Conservation (phyloP, 129 eudicot species). For the Artemisia tridentata region DNA sequence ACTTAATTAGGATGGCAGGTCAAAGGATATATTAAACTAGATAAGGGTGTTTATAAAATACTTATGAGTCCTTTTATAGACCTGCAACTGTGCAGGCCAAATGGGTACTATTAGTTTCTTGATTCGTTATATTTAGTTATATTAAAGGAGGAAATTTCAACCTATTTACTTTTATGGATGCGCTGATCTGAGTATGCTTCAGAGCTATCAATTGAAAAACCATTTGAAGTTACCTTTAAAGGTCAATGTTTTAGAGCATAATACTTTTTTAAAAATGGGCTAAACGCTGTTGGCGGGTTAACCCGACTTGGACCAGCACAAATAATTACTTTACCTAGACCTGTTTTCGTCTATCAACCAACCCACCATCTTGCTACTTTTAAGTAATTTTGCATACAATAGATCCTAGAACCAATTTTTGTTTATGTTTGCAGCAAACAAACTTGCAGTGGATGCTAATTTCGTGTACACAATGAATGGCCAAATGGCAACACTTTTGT, state of each 20-base stretch:
- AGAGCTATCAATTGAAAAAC: too few species aligned
- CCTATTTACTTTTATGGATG: neutral
- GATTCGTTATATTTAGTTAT: neutral
- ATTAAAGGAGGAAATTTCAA: neutral
- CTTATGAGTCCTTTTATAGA: too few species aligned
- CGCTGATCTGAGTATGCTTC: neutral
- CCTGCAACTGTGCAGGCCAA: conserved; percentile 50
- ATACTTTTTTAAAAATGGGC: too few species aligned
- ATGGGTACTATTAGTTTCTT: conserved; percentile 45
- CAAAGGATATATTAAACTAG: too few species aligned
- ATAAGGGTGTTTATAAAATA: too few species aligned
- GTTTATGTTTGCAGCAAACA: conserved; percentile 2
- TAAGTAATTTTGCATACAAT: neutral
- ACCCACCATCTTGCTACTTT: neutral
- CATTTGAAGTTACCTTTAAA: neutral
- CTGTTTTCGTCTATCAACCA: neutral
- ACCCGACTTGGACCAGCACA: neutral
- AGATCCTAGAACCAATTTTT: neutral
- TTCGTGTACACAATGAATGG: conserved; percentile 69
- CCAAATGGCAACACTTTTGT: conserved; percentile 68
- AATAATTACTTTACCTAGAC: neutral
- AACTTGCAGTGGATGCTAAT: too few species aligned
- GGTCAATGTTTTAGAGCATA: neutral
- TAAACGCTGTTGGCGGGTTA: neutral
- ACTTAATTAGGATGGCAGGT: too few species aligned